Conservation (phyloP, 306 rosid species). For the Carpinus viminea region DNA sequence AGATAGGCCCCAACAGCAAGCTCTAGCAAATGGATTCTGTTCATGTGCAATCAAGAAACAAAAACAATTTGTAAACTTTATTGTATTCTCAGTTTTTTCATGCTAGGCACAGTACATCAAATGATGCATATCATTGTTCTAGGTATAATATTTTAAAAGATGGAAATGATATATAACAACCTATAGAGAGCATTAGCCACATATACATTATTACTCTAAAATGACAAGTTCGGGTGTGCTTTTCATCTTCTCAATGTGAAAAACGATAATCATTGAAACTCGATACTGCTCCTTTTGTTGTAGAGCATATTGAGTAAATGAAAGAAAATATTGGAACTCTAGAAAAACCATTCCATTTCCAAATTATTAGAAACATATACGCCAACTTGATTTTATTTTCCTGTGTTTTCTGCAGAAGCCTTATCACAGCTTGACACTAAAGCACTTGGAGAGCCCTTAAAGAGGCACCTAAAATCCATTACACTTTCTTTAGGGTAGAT, state of each 20-base stretch:
- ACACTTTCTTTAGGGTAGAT: background rate
- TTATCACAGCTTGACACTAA: background rate
- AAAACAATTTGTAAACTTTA: background rate
- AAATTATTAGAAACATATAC: background rate
- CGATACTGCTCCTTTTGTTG: background rate
- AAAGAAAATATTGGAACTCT: background rate
- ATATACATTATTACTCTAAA: too few relatives aligned
- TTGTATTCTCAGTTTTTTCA: background rate
- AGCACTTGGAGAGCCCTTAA: background rate
- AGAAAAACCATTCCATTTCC: conserved; percentile 3
- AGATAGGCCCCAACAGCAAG: conserved; percentile 76
- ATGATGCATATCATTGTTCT: background rate
- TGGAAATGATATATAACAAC: background rate
- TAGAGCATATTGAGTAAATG: background rate
- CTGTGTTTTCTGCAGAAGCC: background rate
- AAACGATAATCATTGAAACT: background rate
- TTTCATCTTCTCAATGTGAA: too few relatives aligned
- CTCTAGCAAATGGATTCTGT: conserved; percentile 76
- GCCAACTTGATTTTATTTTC: background rate
- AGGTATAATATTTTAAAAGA: background rate
- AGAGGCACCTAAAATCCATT: background rate
- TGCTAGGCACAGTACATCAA: background rate
- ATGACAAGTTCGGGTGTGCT: too few relatives aligned
- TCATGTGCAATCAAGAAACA: conserved; percentile 26
- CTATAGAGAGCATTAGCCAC: too few relatives aligned